These are phyloP conservation scores for Plasmodium chabaudi DNA, from an alignment of 169 alveolate species.

Conservation along the genomic window DNA sequence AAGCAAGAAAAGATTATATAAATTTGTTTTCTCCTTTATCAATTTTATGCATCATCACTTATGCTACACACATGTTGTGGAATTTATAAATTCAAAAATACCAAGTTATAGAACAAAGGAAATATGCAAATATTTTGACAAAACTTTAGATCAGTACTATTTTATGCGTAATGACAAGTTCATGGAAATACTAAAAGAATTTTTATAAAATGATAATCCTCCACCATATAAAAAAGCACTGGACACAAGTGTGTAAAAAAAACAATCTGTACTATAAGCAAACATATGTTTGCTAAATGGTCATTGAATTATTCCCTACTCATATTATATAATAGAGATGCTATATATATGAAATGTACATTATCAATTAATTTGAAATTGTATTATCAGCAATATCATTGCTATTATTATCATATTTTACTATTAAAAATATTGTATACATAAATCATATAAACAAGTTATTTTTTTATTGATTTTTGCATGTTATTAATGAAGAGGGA, in stretches of 20 bases:
- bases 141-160: constrained; percentile 65
- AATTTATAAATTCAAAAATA: constrained; percentile 59
- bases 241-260: constrained; percentile 1
- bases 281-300: too few species aligned
- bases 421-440: too few species aligned
- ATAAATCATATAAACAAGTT: too few species aligned
- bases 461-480: too few species aligned
- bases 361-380: too few species aligned
- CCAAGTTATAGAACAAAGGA: constrained; percentile 74
- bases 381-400: too few species aligned
- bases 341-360: too few species aligned
- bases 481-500: too few species aligned
- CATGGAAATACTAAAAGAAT: constrained; percentile 51
- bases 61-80: constrained; percentile 73
- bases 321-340: too few species aligned
- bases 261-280: not conserved
- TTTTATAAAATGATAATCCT: constrained; percentile 18
- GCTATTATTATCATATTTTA: too few species aligned
- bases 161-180: constrained; percentile 62
- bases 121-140: constrained; percentile 70
- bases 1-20: constrained; percentile 61
- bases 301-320: too few species aligned
- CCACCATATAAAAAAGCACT: not conserved
- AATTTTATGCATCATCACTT: constrained; percentile 73
- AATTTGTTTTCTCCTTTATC: constrained; percentile 53